phyloP scores from a whole-genome alignment of 108 stramenopile species.

The Skeletonema marinoi region DNA sequence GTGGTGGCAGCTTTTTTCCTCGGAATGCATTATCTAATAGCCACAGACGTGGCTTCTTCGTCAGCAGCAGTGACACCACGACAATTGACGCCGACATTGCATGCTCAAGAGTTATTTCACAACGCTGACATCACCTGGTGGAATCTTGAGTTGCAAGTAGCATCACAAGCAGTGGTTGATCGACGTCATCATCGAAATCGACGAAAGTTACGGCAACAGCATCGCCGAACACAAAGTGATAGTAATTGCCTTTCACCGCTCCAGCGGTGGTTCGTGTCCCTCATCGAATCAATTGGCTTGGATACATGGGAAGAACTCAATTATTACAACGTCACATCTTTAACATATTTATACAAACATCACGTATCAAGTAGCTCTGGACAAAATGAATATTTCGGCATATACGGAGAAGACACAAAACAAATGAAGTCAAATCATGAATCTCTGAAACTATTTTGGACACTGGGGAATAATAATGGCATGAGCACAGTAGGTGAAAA shows the following conservation, averaged over 20 bases:
- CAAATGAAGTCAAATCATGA: conserved; percentile 39
- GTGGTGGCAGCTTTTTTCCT: too few relatives aligned
- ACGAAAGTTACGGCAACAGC: background rate
- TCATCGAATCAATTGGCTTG: conserved; percentile 20
- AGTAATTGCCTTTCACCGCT: conserved; percentile 29
- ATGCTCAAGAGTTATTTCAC: conserved; percentile 6
- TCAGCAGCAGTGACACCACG: background rate
- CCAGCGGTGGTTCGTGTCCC: conserved; percentile 24
- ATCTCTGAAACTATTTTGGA: conserved; percentile 23
- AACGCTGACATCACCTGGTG: background rate
- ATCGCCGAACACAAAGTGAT: background rate
- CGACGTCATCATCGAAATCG: background rate
- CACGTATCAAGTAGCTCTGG: conserved; percentile 19
- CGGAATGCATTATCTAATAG: too few relatives aligned
- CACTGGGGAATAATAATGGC: background rate
- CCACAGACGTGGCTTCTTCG: background rate
- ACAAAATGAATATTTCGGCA: conserved; percentile 30
- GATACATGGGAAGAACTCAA: conserved; percentile 13
- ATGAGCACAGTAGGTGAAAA: background rate
- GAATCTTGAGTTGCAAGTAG: conserved; percentile 5
- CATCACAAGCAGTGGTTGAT: background rate
- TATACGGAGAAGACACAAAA: conserved; percentile 31
- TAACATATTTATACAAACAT: conserved; percentile 49
- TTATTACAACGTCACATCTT: conserved; percentile 31
- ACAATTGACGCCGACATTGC: background rate